Evolutionary conservation across 176 grass and related monocot species (phyloP).

Genomic region (Bothriochloa decipiens): DNA sequence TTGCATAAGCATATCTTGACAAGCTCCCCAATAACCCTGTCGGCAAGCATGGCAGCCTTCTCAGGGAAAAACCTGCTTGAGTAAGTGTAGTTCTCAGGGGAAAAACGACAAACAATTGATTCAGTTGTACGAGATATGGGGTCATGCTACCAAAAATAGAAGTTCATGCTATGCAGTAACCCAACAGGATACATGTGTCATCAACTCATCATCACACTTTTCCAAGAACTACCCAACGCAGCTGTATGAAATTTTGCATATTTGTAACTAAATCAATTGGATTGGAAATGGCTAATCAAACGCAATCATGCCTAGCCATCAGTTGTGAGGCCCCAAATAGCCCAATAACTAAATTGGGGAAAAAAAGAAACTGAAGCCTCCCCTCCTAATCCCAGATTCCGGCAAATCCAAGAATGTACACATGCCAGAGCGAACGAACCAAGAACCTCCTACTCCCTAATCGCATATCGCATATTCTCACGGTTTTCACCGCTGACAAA

Average conservation of each 20-base stretch:
- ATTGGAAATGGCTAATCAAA: background rate
- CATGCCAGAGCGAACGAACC: too few species aligned
- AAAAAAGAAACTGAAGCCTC: background rate
- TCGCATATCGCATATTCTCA: background rate
- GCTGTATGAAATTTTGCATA: background rate
- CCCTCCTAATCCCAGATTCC: background rate
- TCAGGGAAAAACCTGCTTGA: conserved; percentile 79
- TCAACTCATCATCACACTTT: background rate
- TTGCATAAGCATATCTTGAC: conserved; percentile 55
- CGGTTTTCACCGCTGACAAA: background rate
- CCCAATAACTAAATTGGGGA: background rate
- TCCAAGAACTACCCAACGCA: background rate
- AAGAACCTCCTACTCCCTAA: background rate
- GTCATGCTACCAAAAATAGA: background rate
- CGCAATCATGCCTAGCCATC: background rate
- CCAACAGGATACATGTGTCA: background rate
- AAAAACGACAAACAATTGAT: conserved; percentile 12
- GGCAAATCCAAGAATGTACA: background rate
- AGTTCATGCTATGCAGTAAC: background rate
- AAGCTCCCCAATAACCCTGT: conserved; percentile 72
- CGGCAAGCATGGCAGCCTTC: conserved; percentile 76
- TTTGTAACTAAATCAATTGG: background rate
- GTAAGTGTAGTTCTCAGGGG: background rate
- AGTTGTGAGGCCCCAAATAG: background rate
- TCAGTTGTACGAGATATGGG: background rate